These are phyloP conservation scores for Pseudonitzschia delicatissima DNA, from an alignment of 108 stramenopile species.

Conservation along the genomic window DNA sequence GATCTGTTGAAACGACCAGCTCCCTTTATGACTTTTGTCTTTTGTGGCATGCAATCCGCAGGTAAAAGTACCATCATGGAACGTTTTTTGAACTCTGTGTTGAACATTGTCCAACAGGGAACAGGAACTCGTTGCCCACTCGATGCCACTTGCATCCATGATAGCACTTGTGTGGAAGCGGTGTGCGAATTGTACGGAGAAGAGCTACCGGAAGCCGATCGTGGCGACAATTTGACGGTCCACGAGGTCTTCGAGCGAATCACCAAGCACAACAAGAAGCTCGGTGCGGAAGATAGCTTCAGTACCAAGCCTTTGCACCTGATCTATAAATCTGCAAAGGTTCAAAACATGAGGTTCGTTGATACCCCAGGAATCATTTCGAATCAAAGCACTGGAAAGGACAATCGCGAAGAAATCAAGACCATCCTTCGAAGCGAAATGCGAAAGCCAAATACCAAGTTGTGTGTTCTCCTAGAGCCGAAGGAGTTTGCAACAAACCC, in stretches of 20 bases:
- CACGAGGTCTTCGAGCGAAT: conserved; percentile 63
- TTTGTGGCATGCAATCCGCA: conserved; percentile 74
- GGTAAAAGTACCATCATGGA: conserved; percentile 82
- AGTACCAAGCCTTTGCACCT: conserved; percentile 51
- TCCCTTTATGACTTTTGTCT: conserved; percentile 75
- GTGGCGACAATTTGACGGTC: conserved; percentile 44
- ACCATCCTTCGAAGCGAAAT: conserved; percentile 54
- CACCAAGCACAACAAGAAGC: conserved; percentile 52
- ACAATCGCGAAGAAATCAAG: conserved; percentile 79
- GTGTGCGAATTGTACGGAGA: conserved; percentile 55
- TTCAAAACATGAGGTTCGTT: conserved; percentile 75
- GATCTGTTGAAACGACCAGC: conserved; percentile 52
- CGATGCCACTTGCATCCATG: conserved; percentile 77
- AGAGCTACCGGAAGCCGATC: conserved; percentile 38
- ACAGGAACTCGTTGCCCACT: conserved; percentile 78
- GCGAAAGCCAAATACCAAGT: conserved; percentile 62
- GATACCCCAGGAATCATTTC: conserved; percentile 68
- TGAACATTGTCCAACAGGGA: conserved; percentile 79
- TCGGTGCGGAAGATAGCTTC: conserved; percentile 59
- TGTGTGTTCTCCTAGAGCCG: conserved; percentile 72
- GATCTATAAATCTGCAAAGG: conserved; percentile 57
- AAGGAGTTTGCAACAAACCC: conserved; percentile 72
- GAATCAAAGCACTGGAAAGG: conserved; percentile 56
- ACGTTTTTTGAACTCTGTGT: conserved; percentile 58
- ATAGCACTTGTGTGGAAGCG: conserved; percentile 32